Evolutionary conservation across 345 rosid species (phyloP).

Genomic region (Pistacia atlantica): DNA sequence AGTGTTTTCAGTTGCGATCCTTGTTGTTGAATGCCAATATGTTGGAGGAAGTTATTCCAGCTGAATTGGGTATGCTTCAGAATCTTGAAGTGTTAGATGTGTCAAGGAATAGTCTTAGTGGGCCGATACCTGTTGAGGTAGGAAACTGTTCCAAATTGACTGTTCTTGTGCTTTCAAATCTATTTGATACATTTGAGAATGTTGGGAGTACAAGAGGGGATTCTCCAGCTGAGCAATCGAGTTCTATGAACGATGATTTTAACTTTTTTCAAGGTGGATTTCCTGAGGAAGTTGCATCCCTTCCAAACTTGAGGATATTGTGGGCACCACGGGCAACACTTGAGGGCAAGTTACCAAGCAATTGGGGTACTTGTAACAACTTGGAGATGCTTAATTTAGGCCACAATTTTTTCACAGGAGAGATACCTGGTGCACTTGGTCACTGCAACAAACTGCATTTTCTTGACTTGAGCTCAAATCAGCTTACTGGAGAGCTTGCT

Average conservation of each 20-base stretch:
- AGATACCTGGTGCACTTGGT: conserved; percentile 50
- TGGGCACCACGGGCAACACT: conserved; percentile 88
- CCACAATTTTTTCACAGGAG: conserved; percentile 67
- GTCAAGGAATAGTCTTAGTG: conserved; percentile 79
- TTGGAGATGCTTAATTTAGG: conserved; percentile 85
- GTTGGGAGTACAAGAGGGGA: conserved; percentile 40
- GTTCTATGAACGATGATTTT: conserved; percentile 58
- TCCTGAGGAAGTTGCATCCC: conserved; percentile 56
- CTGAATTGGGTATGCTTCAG: conserved; percentile 63
- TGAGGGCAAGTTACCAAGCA: conserved; percentile 58
- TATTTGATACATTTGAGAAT: conserved; percentile 48
- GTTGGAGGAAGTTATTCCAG: conserved; percentile 76
- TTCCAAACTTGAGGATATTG: conserved; percentile 71
- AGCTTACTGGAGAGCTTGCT: conserved; percentile 58
- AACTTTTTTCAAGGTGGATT: conserved; percentile 79
- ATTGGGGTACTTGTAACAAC: conserved; percentile 75
- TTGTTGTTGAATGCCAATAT: conserved; percentile 71
- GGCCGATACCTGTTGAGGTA: conserved; percentile 70
- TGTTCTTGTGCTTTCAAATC: conserved; percentile 74
- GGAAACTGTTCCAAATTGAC: conserved; percentile 71
- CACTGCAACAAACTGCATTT: conserved; percentile 65
- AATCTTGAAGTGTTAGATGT: conserved; percentile 88
- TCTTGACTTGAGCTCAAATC: conserved; percentile 74
- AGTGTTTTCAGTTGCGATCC: conserved; percentile 55
- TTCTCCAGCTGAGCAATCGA: conserved; percentile 34